These are phyloP conservation scores for Hura crepitans DNA, from an alignment of 441 rosid genomes.

Conservation along the genomic window DNA sequence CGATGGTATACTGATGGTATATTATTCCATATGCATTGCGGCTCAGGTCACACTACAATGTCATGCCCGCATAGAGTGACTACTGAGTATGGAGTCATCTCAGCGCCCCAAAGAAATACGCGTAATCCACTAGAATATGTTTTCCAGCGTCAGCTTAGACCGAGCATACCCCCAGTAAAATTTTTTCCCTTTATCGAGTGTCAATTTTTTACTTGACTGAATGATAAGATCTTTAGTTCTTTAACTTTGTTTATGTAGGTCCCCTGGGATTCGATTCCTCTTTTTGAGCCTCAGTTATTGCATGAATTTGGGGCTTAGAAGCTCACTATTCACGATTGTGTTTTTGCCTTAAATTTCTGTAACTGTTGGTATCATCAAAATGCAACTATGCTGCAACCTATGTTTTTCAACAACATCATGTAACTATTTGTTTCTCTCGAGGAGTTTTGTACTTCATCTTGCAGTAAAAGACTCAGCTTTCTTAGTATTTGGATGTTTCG, in stretches of 20 bases:
- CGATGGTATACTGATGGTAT: constrained; percentile 16
- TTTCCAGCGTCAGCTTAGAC: constrained; percentile 68
- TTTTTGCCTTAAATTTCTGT: no score
- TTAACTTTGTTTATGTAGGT: not conserved
- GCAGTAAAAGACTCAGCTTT: not conserved
- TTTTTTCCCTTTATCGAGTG: not conserved
- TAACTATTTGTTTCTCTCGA: not conserved
- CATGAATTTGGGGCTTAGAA: not conserved
- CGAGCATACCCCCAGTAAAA: constrained; percentile 46
- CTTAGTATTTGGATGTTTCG: not conserved
- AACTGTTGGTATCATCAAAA: not conserved
- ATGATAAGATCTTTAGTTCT: not conserved
- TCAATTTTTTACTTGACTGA: not conserved
- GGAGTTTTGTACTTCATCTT: not conserved
- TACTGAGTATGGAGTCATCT: constrained; percentile 53
- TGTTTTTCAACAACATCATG: not conserved
- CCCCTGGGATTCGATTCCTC: not conserved
- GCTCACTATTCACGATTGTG: not conserved
- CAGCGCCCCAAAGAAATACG: constrained; percentile 51
- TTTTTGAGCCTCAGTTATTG: not conserved
- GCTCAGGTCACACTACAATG: constrained; percentile 91
- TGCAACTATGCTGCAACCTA: not conserved
- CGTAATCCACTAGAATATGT: constrained; percentile 59
- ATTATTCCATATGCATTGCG: no score
- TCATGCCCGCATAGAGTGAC: constrained; percentile 74